A percentile compares a stretch with the other conserved stretches of the same genome.
These are phyloP conservation scores for Sugiyamaella smithiae DNA, from an alignment of 805 yeast genomes.

Conservation along the genomic window DNA sequence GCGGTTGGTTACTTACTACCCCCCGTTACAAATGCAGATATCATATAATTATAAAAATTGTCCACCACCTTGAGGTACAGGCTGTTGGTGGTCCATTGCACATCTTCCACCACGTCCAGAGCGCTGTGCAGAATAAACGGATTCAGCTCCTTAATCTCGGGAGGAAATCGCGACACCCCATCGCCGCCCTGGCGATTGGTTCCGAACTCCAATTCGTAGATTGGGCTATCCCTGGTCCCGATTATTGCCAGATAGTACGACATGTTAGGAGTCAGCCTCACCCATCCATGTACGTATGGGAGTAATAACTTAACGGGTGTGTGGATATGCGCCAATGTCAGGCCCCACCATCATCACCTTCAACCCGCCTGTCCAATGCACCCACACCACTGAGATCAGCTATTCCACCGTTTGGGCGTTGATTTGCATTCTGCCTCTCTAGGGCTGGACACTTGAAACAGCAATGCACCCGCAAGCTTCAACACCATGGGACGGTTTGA, in stretches of 20 bases:
- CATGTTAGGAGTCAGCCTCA: slow-evolving; percentile 36
- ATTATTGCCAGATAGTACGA: slow-evolving; percentile 87
- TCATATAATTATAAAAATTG: slow-evolving; percentile 73
- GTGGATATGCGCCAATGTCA: too few relatives aligned
- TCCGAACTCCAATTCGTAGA: slow-evolving; percentile 85
- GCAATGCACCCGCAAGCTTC: too few relatives aligned
- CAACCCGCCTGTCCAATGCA: too few relatives aligned
- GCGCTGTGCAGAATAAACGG: slow-evolving; percentile 90
- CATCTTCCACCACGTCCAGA: slow-evolving; percentile 85
- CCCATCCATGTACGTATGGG: too few relatives aligned
- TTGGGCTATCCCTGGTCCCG: slow-evolving; percentile 80
- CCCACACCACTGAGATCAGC: too few relatives aligned
- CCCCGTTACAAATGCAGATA: slow-evolving; percentile 85
- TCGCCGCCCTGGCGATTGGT: slow-evolving; percentile 65
- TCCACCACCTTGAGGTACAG: slow-evolving; percentile 77
- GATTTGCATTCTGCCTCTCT: too few relatives aligned
- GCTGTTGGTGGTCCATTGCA: slow-evolving; percentile 70
- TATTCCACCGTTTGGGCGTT: too few relatives aligned
- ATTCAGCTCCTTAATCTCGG: slow-evolving; percentile 70
- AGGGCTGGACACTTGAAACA: too few relatives aligned
- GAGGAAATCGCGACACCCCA: slow-evolving; percentile 61
- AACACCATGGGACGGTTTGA: too few relatives aligned
- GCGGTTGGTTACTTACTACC: slow-evolving; percentile 46
- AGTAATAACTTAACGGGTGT: too few relatives aligned
- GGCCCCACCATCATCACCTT: too few relatives aligned